Conservation (phyloP, 768 basidiomycete species). For the Pleurotus tuoliensis region DNA sequence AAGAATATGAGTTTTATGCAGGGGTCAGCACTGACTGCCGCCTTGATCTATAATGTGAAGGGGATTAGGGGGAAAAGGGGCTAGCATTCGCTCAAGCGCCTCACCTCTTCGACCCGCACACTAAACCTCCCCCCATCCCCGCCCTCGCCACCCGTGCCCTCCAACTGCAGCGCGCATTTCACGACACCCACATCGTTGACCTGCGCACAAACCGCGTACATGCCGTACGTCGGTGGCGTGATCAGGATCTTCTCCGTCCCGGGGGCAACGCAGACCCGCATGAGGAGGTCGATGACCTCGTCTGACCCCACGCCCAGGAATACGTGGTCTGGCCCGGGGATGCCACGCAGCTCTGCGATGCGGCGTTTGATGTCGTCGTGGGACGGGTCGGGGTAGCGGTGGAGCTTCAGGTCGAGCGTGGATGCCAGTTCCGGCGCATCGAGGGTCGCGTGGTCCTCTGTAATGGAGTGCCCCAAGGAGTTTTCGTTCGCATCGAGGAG, state of each 20-base stretch:
- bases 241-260: conserved; percentile 78
- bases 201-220: conserved; percentile 94
- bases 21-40: conserved; percentile 62
- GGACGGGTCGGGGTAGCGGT: conserved; percentile 94
- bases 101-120: conserved; percentile 67
- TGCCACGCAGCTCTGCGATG: conserved; percentile 67
- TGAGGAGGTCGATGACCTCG: conserved; percentile 92
- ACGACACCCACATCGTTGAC: conserved; percentile 89
- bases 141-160: conserved; percentile 60
- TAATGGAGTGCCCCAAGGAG: conserved; percentile 81
- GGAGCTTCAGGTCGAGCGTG: conserved; percentile 51
- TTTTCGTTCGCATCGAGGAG: conserved; percentile 99
- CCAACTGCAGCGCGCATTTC: conserved; percentile 66
- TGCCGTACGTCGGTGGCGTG: conserved; percentile 96
- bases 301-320: conserved; percentile 97
- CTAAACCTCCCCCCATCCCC: conserved; percentile 74
- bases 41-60: conserved; percentile 53
- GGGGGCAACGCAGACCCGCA: conserved; percentile 84
- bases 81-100: conserved; percentile 13
- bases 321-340: conserved; percentile 63
- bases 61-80: no score
- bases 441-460: conserved; percentile 25
- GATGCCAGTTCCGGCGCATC: conserved; percentile 31
- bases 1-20: conserved; percentile 89
- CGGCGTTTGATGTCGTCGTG: conserved; percentile 74